These are phyloP conservation scores for Salicornia ramosissima DNA, from an alignment of 148 eudicot genomes.

Conservation along the genomic window DNA sequence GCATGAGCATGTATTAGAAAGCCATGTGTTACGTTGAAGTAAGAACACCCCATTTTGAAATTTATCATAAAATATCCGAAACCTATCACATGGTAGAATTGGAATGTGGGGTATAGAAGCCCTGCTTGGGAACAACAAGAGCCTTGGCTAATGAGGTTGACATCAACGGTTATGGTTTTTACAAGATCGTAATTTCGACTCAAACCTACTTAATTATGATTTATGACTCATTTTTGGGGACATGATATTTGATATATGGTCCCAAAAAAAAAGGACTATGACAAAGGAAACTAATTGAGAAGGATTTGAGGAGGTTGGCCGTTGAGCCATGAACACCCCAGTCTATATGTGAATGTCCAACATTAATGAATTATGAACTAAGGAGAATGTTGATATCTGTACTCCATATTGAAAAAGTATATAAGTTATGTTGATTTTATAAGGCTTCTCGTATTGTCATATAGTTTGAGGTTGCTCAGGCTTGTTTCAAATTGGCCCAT, in stretches of 20 bases:
- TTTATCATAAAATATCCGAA: neutral
- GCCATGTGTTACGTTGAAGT: neutral
- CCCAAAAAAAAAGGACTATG: neutral
- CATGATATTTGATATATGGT: neutral
- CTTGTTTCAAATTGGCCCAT: too few species aligned
- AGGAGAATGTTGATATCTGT: too few species aligned
- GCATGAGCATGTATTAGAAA: neutral
- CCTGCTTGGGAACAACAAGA: neutral
- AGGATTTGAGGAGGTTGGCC: too few species aligned
- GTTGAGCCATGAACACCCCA: too few species aligned
- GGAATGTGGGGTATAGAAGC: neutral
- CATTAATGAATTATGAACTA: too few species aligned
- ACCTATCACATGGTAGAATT: neutral
- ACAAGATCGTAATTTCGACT: neutral
- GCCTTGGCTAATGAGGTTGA: neutral
- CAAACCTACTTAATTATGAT: neutral
- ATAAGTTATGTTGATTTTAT: too few species aligned
- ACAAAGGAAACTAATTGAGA: too few species aligned
- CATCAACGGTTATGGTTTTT: neutral
- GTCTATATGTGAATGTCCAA: too few species aligned
- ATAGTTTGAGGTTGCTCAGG: too few species aligned
- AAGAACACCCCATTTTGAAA: slow-evolving; percentile 1
- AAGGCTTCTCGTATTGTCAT: too few species aligned
- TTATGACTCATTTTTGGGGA: neutral
- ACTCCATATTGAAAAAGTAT: too few species aligned